These are phyloP conservation scores for Chlorella sp. DNA, from an alignment of 139 green algal genomes.

Conservation along the genomic window DNA sequence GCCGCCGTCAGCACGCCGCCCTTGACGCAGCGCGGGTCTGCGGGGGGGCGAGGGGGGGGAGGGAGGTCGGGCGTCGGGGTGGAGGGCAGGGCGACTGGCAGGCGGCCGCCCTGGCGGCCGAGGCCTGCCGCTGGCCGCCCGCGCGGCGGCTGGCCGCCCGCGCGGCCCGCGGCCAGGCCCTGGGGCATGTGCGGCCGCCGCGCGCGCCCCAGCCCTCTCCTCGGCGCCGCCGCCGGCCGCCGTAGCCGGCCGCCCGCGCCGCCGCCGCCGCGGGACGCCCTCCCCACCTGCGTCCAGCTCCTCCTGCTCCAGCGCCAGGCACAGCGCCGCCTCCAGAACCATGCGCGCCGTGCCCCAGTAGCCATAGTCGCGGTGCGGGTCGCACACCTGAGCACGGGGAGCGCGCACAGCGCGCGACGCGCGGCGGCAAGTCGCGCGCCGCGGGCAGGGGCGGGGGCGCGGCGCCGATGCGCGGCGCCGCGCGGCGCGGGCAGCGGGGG, in stretches of 20 bases:
- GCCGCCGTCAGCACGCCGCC: conserved; percentile 75
- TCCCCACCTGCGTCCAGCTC: conserved; percentile 32
- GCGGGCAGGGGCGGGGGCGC: too few relatives aligned
- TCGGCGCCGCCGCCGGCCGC: too few relatives aligned
- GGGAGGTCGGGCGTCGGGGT: too few relatives aligned
- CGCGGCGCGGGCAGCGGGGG: too few relatives aligned
- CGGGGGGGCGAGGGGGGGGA: too few relatives aligned
- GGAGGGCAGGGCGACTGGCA: too few relatives aligned
- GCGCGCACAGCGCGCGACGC: too few relatives aligned
- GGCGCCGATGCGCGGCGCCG: too few relatives aligned
- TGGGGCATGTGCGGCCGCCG: neutral
- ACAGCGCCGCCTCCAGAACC: conserved; percentile 64
- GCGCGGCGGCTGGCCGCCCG: neutral
- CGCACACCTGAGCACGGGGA: conserved; percentile 26
- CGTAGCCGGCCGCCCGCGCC: neutral
- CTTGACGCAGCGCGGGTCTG: too few relatives aligned
- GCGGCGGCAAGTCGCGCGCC: too few relatives aligned
- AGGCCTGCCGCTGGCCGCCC: neutral
- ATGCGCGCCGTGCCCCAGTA: conserved; percentile 42
- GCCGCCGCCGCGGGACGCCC: neutral
- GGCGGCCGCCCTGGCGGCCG: neutral
- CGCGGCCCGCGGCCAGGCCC: neutral
- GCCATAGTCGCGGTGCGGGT: conserved; percentile 28
- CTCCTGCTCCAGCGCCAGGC: conserved; percentile 50
- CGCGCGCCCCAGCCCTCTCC: neutral